Percentiles rank a stretch among this genome's conserved stretches.
Evolutionary conservation across 495 filamentous ascomycete species (phyloP).

Genomic region (Hypoxylon perforatum): DNA sequence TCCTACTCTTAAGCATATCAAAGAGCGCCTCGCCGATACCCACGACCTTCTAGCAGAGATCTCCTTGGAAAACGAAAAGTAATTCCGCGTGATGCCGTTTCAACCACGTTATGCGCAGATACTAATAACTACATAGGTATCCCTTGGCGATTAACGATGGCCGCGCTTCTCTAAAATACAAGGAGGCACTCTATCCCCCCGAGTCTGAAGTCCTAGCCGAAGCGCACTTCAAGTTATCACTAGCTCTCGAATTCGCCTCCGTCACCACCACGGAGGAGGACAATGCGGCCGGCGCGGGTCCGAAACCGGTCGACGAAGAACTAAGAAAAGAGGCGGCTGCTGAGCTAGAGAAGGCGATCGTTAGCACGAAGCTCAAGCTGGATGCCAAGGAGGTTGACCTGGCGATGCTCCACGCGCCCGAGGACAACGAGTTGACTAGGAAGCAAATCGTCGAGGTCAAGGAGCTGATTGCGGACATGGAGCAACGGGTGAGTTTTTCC

Average conservation of each 20-base stretch:
- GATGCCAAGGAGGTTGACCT: constrained; percentile 75
- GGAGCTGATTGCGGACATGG: constrained; percentile 88
- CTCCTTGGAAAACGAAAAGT: constrained; percentile 89
- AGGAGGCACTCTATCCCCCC: constrained; percentile 76
- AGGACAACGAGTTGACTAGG: constrained; percentile 69
- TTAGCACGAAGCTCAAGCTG: constrained; percentile 79
- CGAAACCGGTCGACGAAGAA: constrained; percentile 67
- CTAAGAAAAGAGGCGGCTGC: constrained; percentile 79
- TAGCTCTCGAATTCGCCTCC: constrained; percentile 93
- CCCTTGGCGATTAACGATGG: constrained; percentile 82
- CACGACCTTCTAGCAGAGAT: constrained; percentile 94
- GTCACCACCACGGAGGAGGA: constrained; percentile 71
- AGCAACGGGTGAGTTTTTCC: constrained; percentile 71
- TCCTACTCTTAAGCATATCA: constrained; percentile 68
- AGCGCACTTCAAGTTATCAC: constrained; percentile 93
- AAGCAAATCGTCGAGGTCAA: constrained; percentile 82
- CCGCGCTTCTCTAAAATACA: constrained; percentile 77
- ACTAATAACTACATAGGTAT: constrained; percentile 64
- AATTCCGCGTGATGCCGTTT: constrained; percentile 26
- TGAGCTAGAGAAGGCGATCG: constrained; percentile 85
- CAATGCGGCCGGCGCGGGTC: constrained; percentile 43
- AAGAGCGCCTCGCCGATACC: constrained; percentile 87
- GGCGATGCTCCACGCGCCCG: constrained; percentile 59
- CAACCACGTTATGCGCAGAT: constrained; percentile 9
- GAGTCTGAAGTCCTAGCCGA: constrained; percentile 89